phyloP scores from a whole-genome alignment of 108 stramenopile genomes.

The Skeletonema tropicum region DNA sequence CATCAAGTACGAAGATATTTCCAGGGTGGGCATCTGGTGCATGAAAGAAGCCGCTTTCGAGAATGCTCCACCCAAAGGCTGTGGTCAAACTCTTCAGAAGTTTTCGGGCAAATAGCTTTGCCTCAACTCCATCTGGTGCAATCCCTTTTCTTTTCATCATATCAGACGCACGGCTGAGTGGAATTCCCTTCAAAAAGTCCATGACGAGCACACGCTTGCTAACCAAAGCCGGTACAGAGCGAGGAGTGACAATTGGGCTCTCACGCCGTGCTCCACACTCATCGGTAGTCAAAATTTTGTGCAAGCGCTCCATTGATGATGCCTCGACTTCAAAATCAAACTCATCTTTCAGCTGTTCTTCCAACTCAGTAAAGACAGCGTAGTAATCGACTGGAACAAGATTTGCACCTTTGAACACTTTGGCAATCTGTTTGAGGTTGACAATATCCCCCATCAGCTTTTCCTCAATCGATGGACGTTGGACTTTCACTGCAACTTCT shows the following conservation, averaged over 20 bases:
- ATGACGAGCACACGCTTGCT: slow-evolving; percentile 89
- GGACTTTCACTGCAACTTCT: slow-evolving; percentile 96
- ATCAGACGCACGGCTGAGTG: slow-evolving; percentile 70
- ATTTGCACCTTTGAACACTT: slow-evolving; percentile 65
- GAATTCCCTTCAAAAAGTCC: slow-evolving; percentile 92
- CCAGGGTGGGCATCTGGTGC: slow-evolving; percentile 83
- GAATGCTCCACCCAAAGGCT: slow-evolving; percentile 86
- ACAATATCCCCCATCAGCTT: slow-evolving; percentile 92
- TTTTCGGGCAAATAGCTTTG: slow-evolving; percentile 85
- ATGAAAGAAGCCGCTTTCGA: slow-evolving; percentile 94
- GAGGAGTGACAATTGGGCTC: slow-evolving; percentile 82
- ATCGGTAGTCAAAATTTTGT: slow-evolving; percentile 56
- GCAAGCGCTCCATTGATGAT: slow-evolving; percentile 92
- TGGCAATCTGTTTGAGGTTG: slow-evolving; percentile 85
- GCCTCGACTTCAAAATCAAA: slow-evolving; percentile 96
- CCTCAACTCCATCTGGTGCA: slow-evolving; percentile 84
- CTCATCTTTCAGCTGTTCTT: slow-evolving; percentile 86
- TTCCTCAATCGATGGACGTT: slow-evolving; percentile 89
- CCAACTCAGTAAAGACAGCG: slow-evolving; percentile 89
- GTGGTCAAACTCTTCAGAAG: slow-evolving; percentile 81
- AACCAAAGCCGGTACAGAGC: slow-evolving; percentile 82
- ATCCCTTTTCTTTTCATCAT: slow-evolving; percentile 63
- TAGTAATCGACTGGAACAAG: slow-evolving; percentile 96
- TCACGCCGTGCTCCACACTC: slow-evolving; percentile 56
- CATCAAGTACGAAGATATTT: slow-evolving; percentile 92